A percentile compares a stretch with the other conserved stretches of the same genome.
Evolutionary conservation across 1,284 basidiomycete species (phyloP).

Genomic region (Ganoderma meredithae): DNA sequence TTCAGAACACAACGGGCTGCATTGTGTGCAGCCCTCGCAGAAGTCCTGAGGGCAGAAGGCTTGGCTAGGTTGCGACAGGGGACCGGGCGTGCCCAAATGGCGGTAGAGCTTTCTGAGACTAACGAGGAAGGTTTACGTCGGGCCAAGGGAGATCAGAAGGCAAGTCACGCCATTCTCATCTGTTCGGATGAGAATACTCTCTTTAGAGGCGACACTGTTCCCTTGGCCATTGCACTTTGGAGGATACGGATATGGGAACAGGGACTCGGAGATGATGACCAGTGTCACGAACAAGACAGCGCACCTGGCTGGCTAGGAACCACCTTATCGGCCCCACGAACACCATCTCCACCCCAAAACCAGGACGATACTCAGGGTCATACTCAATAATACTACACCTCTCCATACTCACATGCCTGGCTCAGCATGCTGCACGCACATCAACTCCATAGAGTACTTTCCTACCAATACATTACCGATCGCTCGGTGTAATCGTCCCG

Average conservation of each 20-base stretch:
- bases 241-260: constrained; percentile 77
- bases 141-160: constrained; percentile 48
- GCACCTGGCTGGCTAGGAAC: constrained; percentile 18
- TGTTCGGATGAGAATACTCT: constrained; percentile 56
- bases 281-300: not conserved
- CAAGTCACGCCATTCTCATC: constrained; percentile 76
- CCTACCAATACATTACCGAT: constrained; percentile 30
- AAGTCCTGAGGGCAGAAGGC: constrained; percentile 58
- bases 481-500: constrained; percentile 24
- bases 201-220: constrained; percentile 62
- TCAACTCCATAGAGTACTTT: not conserved
- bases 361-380: not conserved
- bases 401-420: not conserved
- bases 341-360: not conserved
- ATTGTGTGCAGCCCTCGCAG: constrained; percentile 55
- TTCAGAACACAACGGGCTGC: constrained; percentile 62
- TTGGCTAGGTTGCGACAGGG: constrained; percentile 5
- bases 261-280: constrained; percentile 22
- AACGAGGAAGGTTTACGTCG: not conserved
- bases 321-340: not conserved
- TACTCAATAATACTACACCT: constrained; percentile 2
- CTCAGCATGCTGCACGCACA: not conserved
- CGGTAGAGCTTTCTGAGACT: not conserved
- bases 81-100: not conserved
- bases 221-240: constrained; percentile 76